Evolutionary conservation across 108 stramenopile genomes (phyloP), one percentile per base, ranked within the genome.

Genomic region (Skeletonema potamos): DNA sequence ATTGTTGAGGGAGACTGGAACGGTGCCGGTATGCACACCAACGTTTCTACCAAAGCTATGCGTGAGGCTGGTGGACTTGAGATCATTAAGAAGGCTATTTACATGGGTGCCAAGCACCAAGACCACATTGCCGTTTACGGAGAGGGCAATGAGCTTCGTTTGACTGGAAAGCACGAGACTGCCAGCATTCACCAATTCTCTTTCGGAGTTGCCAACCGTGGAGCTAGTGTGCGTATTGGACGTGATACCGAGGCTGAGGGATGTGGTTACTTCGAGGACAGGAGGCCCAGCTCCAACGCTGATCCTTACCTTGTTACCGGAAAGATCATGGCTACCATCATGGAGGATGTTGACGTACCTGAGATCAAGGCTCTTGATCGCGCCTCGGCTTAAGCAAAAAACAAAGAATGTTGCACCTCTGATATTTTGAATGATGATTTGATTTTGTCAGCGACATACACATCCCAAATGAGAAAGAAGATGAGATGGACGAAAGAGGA

Each of bases 61-160:
- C 92, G 98, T 46, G 95, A 96, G 60, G 89, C 84, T 27, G 96
- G 97, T 54, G 98, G 98, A 62, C 68, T 96, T 62, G 88, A 89
- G n/a, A 78, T 68, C 13, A 99, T 99, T 86, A 95, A 96, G 74
- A 83, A 88, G 69, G 97, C 97, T 54, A 92, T 98, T 70, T 94
- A 99, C 95, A 97, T 98, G 64, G 96, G 84, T 27, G 87, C 83
- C 54, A 96, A 95, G 83, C 98, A 99, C 72, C 83, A 74, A 11
- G 97, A 99, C 68, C 97, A 98, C 84, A 98, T 99, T 81, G 94
- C 90, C 20, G 83, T 95, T n/a, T 99, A 98, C 84, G 98, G 98
- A 48, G 92, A 92, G 78, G 98, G 96, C 43, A 99, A 99, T 76
- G 97, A 99, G 80, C 80, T 96, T 36, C 90, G 98, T 39, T 85